Percentiles rank a stretch among this genome's conserved stretches.
Evolutionary conservation across 129 eudicot genomes (phyloP).

Genomic region (Oenanthe sinensis): DNA sequence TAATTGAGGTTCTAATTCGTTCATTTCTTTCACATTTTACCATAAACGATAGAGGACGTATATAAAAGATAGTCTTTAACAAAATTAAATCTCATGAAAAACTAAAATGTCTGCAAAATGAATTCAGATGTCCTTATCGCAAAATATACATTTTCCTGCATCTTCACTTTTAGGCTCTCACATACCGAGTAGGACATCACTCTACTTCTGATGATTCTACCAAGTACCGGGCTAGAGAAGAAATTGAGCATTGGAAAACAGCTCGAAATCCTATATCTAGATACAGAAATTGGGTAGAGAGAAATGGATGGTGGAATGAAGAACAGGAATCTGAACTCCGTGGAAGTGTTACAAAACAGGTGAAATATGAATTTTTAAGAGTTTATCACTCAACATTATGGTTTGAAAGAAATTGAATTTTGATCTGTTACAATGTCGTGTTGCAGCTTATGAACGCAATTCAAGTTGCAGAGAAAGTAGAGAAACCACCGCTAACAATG

Average conservation of each 20-base stretch:
- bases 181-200: slow-evolving; percentile 77
- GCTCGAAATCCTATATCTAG: slow-evolving; percentile 40
- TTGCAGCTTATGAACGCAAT: slow-evolving; percentile 54
- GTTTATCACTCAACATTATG: neutral
- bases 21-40: neutral
- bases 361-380: neutral
- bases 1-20: slow-evolving; percentile 48
- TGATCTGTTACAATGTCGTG: neutral
- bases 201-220: slow-evolving; percentile 88
- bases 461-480: slow-evolving; percentile 55
- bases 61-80: neutral
- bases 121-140: neutral
- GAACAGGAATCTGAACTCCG: slow-evolving; percentile 46
- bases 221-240: slow-evolving; percentile 51
- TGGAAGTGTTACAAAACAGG: slow-evolving; percentile 46
- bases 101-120: neutral
- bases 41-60: neutral
- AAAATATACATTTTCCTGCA: neutral
- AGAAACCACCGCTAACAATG: slow-evolving; percentile 45
- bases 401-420: neutral
- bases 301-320: slow-evolving; percentile 71
- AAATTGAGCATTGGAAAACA: slow-evolving; percentile 60
- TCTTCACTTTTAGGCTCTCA: slow-evolving; percentile 39
- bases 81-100: neutral
- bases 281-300: slow-evolving; percentile 61